These are phyloP conservation scores for Ascochyta fabae DNA, from an alignment of 2,329 filamentous ascomycete species.

Conservation along the genomic window DNA sequence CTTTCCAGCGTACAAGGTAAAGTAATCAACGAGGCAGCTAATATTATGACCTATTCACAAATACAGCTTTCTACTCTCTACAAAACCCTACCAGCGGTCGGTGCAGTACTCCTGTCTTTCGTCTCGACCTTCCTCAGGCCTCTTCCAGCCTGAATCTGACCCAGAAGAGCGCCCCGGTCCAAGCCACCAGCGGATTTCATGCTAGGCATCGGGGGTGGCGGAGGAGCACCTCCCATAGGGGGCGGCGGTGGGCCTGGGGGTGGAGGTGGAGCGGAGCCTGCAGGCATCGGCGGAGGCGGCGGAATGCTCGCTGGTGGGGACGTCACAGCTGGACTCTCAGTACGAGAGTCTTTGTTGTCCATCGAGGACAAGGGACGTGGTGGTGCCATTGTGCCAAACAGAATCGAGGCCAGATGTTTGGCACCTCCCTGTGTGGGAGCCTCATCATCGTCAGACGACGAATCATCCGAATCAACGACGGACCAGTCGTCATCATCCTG, in stretches of 20 bases:
- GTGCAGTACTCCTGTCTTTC: constrained; percentile 78
- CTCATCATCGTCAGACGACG: constrained; percentile 71
- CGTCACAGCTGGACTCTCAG: constrained; percentile 51
- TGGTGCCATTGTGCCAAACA: constrained; percentile 97
- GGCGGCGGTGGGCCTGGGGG: constrained; percentile 59
- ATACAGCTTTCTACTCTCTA: constrained; percentile 18
- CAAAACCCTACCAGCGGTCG: constrained; percentile 76
- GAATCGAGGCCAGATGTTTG: constrained; percentile 89
- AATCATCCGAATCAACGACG: constrained; percentile 76
- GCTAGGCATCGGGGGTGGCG: constrained; percentile 54
- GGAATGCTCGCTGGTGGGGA: constrained; percentile 53
- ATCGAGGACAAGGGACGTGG: constrained; percentile 85
- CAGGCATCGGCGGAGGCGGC: constrained; percentile 60
- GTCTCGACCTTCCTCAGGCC: constrained; percentile 86
- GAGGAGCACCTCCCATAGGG: constrained; percentile 42
- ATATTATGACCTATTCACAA: constrained; percentile 28
- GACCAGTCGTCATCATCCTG: constrained; percentile 81
- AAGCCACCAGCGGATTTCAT: constrained; percentile 39
- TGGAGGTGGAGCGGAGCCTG: constrained; percentile 50
- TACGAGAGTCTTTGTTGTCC: constrained; percentile 67
- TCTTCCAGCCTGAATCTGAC: constrained; percentile 82
- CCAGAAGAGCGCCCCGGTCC: constrained; percentile 68
- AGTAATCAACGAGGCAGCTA: constrained; percentile 2
- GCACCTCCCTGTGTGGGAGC: constrained; percentile 83
- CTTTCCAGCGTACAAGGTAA: background rate